Conservation (phyloP, 78 protist genomes). For the Guillardia theta region DNA sequence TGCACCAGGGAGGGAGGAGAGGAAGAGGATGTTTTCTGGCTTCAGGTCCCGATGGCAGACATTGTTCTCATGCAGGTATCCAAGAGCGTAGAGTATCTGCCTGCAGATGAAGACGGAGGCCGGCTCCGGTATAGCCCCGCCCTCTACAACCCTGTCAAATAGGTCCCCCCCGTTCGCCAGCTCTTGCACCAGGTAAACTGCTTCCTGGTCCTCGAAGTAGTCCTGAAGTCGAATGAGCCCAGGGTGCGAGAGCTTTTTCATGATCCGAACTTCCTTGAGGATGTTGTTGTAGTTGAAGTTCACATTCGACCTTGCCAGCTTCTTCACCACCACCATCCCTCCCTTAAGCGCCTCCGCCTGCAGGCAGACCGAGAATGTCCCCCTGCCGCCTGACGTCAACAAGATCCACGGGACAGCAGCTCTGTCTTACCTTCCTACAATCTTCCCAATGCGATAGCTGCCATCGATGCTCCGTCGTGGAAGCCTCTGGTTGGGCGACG, state of each 20-base stretch:
- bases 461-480: too few species aligned
- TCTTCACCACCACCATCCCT: background rate
- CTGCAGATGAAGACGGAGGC: background rate
- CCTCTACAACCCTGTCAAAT: constrained; percentile 64
- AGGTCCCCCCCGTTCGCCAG: constrained; percentile 56
- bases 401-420: too few species aligned
- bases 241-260: background rate
- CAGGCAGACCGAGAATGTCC: background rate
- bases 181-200: background rate
- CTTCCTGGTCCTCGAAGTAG: background rate
- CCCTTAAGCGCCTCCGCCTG: background rate
- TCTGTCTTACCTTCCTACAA: too few species aligned
- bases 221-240: background rate
- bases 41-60: constrained; percentile 78
- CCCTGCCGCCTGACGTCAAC: too few species aligned
- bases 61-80: constrained; percentile 56
- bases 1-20: background rate
- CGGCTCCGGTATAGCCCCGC: too few species aligned
- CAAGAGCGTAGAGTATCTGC: background rate
- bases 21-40: constrained; percentile 59
- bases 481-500: too few species aligned
- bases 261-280: background rate
- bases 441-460: too few species aligned
- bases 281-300: background rate
- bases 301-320: background rate